Conservation (phyloP, 2,329 filamentous ascomycete genomes). For the Trichophyton mentagrophytes region DNA sequence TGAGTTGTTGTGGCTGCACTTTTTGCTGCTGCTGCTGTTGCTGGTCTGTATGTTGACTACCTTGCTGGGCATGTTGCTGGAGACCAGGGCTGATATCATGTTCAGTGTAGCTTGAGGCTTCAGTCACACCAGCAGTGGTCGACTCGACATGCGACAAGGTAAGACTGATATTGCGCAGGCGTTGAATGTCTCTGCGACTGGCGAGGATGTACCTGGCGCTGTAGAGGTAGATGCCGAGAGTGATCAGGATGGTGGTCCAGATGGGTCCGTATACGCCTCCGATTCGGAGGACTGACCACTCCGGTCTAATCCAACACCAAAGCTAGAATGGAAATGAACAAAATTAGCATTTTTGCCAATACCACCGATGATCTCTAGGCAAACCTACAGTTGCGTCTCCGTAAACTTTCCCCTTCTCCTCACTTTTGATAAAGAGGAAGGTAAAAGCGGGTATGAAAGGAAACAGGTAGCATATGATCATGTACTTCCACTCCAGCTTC, state of each 20-base stretch:
- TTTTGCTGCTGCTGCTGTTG: background rate
- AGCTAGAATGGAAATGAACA: conserved; percentile 33
- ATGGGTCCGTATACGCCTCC: conserved; percentile 53
- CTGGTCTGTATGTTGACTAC: background rate
- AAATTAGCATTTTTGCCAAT: background rate
- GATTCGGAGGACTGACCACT: conserved; percentile 61
- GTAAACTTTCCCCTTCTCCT: conserved; percentile 49
- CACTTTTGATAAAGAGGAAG: conserved; percentile 51
- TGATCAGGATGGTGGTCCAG: conserved; percentile 31
- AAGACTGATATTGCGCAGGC: background rate
- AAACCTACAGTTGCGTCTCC: conserved; percentile 52
- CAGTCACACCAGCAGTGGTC: background rate
- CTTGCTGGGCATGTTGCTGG: background rate
- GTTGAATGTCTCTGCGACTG: background rate
- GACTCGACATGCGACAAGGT: background rate
- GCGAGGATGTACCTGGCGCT: background rate
- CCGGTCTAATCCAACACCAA: conserved; percentile 64
- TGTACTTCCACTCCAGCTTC: conserved; percentile 57
- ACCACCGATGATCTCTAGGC: background rate
- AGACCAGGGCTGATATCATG: background rate
- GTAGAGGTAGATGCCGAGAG: conserved; percentile 28
- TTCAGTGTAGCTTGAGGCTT: background rate
- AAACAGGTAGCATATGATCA: conserved; percentile 57
- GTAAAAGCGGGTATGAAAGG: conserved; percentile 56
- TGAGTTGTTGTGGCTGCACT: background rate